phyloP scores from a whole-genome alignment of 1,284 basidiomycete species.

The Sphagnurus paluster region DNA sequence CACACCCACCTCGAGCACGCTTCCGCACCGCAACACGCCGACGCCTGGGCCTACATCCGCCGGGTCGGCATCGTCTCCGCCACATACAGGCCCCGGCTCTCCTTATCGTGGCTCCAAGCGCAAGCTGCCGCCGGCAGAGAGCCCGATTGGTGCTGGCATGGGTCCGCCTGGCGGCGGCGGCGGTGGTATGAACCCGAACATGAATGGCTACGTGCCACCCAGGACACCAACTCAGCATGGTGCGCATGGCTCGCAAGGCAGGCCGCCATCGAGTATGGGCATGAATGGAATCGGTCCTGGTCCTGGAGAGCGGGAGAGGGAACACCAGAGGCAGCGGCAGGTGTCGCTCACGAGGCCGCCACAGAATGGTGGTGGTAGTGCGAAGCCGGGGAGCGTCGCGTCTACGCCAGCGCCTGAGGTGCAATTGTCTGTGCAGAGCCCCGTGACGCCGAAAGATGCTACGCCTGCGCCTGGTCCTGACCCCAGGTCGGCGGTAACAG shows the following conservation, averaged over 20 bases:
- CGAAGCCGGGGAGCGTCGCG: conserved; percentile 13
- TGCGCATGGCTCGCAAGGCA: not conserved
- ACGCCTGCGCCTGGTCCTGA: not conserved
- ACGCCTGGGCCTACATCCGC: conserved; percentile 4
- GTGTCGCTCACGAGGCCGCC: conserved; percentile 16
- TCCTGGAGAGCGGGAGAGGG: conserved; percentile 14
- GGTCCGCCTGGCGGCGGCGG: conserved; percentile 5
- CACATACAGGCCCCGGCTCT: conserved; percentile 29
- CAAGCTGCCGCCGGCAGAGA: conserved; percentile 20
- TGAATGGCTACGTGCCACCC: not conserved
- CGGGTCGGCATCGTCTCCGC: conserved; percentile 12
- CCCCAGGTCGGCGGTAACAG: conserved; percentile 10
- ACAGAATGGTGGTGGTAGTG: conserved; percentile 16
- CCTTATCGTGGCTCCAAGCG: conserved; percentile 28
- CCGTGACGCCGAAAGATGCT: not conserved
- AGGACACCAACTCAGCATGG: not conserved
- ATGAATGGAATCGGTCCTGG: conserved; percentile 12
- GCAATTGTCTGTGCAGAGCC: not conserved
- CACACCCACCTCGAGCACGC: too few species aligned
- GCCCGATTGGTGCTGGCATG: conserved; percentile 17
- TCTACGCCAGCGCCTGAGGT: conserved; percentile 11
- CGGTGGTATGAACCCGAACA: conserved; percentile 9
- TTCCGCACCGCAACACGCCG: not conserved
- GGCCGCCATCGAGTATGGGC: conserved; percentile 11
- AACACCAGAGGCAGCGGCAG: conserved; percentile 12